Conservation (phyloP, 257 asterid genomes). For the Nemophila menziesii region DNA sequence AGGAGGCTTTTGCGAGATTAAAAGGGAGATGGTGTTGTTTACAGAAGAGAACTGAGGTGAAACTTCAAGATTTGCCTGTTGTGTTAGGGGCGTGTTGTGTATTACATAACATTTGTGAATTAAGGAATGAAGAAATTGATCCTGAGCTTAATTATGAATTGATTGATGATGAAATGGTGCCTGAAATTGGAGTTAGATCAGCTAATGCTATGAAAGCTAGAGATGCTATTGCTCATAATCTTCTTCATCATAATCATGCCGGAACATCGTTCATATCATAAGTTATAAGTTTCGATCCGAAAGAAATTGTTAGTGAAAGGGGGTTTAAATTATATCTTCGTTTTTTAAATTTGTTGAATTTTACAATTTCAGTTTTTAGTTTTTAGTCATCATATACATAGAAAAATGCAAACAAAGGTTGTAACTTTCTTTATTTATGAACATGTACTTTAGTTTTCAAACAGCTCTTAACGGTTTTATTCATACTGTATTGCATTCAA, state of each 20-base stretch:
- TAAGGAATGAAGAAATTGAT: slow-evolving; percentile 57
- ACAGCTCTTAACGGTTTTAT: background rate
- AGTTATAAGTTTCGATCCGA: too few species aligned
- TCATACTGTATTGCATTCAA: background rate
- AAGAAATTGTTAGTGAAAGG: background rate
- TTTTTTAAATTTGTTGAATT: slow-evolving; percentile 8
- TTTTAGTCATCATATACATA: background rate
- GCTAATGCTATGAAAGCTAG: slow-evolving; percentile 53
- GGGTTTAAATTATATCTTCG: background rate
- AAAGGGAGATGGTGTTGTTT: slow-evolving; percentile 87
- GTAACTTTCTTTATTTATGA: background rate
- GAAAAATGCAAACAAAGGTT: background rate
- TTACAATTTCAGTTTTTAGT: slow-evolving; percentile 4
- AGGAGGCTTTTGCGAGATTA: slow-evolving; percentile 49
- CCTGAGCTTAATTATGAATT: slow-evolving; percentile 40
- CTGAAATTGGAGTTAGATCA: slow-evolving; percentile 61
- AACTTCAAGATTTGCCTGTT: slow-evolving; percentile 80
- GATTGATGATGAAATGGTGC: slow-evolving; percentile 78
- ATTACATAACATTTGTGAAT: slow-evolving; percentile 76
- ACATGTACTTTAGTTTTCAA: background rate
- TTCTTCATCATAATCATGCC: slow-evolving; percentile 79
- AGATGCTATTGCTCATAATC: slow-evolving; percentile 74
- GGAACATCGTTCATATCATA: slow-evolving; percentile 72
- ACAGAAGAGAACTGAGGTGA: slow-evolving; percentile 81
- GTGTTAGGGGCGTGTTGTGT: slow-evolving; percentile 95